Conservation (phyloP, 2,329 filamentous ascomycete genomes). For the Monosporascus sp. region DNA sequence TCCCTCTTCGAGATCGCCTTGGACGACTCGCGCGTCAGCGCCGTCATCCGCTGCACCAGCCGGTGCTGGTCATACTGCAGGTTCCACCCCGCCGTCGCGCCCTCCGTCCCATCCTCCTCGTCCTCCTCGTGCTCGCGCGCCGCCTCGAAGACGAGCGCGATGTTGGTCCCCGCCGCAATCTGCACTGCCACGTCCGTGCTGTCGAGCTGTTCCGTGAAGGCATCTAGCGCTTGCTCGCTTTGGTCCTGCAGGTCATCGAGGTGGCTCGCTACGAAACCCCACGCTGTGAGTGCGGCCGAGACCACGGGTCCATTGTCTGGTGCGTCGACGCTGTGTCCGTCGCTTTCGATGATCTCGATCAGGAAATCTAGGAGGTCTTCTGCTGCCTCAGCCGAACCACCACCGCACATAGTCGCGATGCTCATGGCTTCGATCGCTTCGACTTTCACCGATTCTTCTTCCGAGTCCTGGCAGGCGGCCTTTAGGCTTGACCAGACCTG, state of each 20-base stretch:
- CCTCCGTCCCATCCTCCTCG: constrained; percentile 38
- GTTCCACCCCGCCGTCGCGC: constrained; percentile 35
- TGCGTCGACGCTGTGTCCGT: constrained; percentile 68
- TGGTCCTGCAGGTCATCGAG: constrained; percentile 69
- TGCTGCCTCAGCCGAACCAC: constrained; percentile 63
- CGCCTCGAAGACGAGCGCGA: constrained; percentile 79
- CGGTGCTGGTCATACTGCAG: constrained; percentile 47
- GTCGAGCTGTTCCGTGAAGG: constrained; percentile 81
- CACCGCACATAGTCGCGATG: constrained; percentile 70
- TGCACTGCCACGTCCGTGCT: constrained; percentile 69
- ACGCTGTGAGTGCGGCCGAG: constrained; percentile 68
- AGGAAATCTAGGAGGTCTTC: constrained; percentile 71
- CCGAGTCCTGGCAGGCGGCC: constrained; percentile 60
- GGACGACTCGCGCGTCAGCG: constrained; percentile 42
- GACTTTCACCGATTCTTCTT: constrained; percentile 59
- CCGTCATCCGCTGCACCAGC: constrained; percentile 42
- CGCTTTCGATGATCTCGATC: constrained; percentile 72
- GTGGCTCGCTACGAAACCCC: constrained; percentile 75
- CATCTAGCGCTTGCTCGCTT: constrained; percentile 69
- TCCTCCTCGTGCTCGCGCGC: constrained; percentile 45
- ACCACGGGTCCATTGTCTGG: constrained; percentile 68
- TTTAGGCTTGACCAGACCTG: constrained; percentile 54
- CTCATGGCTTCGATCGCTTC: constrained; percentile 70
- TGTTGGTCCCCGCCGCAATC: constrained; percentile 71
- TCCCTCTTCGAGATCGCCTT: constrained; percentile 47